Evolutionary conservation across 2,329 filamentous ascomycete species (phyloP).

Genomic region (Alternaria atra): DNA sequence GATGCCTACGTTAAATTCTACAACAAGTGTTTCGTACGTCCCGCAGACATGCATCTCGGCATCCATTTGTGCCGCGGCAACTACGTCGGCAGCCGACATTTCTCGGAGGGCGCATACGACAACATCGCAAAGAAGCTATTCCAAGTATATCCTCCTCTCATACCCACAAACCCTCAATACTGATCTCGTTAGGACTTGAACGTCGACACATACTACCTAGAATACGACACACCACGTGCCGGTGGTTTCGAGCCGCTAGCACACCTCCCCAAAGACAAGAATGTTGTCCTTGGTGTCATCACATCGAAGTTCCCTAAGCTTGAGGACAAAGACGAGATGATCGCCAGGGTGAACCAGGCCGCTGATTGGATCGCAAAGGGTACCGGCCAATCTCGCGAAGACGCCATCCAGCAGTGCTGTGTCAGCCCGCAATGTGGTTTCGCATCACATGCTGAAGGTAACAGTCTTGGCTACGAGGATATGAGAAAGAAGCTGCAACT

Average conservation of each 20-base stretch:
- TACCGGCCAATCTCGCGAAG: constrained; percentile 68
- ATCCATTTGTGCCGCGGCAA: constrained; percentile 74
- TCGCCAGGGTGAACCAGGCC: constrained; percentile 56
- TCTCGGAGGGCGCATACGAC: constrained; percentile 59
- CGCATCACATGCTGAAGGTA: constrained; percentile 77
- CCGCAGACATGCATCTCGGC: constrained; percentile 76
- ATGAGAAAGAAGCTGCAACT: constrained; percentile 78
- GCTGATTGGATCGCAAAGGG: constrained; percentile 76
- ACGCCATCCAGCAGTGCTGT: constrained; percentile 71
- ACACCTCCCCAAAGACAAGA: constrained; percentile 57
- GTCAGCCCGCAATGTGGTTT: constrained; percentile 52
- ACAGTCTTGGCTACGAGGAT: constrained; percentile 72
- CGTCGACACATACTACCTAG: constrained; percentile 53
- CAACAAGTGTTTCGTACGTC: constrained; percentile 73
- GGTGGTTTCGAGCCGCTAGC: constrained; percentile 59
- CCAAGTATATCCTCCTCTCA: constrained; percentile 33
- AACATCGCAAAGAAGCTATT: constrained; percentile 56
- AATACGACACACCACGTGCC: constrained; percentile 59
- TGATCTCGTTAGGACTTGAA: constrained; percentile 45
- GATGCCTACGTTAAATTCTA: constrained; percentile 80
- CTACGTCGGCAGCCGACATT: constrained; percentile 58
- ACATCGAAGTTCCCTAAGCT: constrained; percentile 58
- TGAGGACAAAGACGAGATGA: constrained; percentile 58
- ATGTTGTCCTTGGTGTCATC: constrained; percentile 58
- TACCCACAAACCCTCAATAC: not conserved